A percentile compares a stretch with the other conserved stretches of the same genome.
Conservation (phyloP, 805 yeast species). For the Zygoascus biomembranicola region DNA sequence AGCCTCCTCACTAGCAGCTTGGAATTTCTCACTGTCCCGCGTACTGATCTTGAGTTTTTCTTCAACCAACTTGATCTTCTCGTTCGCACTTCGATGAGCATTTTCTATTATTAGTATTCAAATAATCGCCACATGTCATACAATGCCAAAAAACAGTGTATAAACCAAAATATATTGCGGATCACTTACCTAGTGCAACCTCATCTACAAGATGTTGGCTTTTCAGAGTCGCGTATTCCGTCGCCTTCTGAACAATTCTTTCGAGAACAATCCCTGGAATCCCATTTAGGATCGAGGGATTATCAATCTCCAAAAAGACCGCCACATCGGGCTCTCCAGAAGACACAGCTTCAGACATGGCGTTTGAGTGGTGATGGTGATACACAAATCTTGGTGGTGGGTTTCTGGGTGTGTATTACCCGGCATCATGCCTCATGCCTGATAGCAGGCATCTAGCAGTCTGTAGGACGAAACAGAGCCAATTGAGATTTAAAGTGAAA, state of each 20-base stretch:
- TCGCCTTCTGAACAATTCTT: constrained; percentile 13
- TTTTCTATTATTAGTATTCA: constrained; percentile 5
- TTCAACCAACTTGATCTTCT: constrained; percentile 6
- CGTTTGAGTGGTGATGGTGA: not conserved
- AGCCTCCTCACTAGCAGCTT: constrained; percentile 33
- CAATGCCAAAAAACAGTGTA: no score
- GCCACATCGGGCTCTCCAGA: constrained; percentile 5
- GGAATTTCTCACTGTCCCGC: constrained; percentile 22
- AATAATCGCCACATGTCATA: no score
- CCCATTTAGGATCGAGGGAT: constrained; percentile 6
- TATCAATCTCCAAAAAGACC: constrained; percentile 13
- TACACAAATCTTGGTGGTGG: not conserved
- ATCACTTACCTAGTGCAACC: constrained; percentile 14
- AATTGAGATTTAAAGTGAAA: no score
- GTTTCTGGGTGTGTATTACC: not conserved
- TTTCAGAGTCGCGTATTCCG: constrained; percentile 19
- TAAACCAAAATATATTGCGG: not conserved
- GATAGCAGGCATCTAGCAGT: no score
- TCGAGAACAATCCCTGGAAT: constrained; percentile 14
- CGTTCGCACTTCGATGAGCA: constrained; percentile 7
- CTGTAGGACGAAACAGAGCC: no score
- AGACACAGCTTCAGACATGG: not conserved
- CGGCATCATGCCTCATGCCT: not conserved
- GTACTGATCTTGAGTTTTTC: constrained; percentile 2
- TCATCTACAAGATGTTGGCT: constrained; percentile 21